Base-by-base conservation (phyloP, 2,329 filamentous ascomycete species). In the Cercospora zeina region DNA sequence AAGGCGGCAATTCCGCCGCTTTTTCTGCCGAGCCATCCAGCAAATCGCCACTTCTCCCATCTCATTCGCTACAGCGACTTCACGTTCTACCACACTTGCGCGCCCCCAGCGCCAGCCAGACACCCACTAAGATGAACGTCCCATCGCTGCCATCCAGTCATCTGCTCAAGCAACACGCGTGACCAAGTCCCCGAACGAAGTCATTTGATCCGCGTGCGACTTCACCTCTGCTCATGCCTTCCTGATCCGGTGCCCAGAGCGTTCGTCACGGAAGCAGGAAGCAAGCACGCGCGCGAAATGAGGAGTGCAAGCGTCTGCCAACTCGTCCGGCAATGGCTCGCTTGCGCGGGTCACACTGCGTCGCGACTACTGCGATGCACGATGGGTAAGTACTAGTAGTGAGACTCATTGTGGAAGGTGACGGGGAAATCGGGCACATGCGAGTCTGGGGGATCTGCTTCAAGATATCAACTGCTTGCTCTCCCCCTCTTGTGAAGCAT, bases 61-160 rank as follows among this genome's bases (percentile, higher is more conserved):
- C 50, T 60, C 58, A 60, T 60, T 54, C 57, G 49, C 58, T 60
- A 21, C 49, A 0, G 4, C 21, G n/a, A 34, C 34, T 7, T 47
- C 34, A 19, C 30, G 6, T 33, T 57, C 54, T 30, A 58, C 53
- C 58, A 50, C 39, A 55, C 27, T 27, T 50, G 11, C 49, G 11
- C 50, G 50, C 49, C 37, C 47, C 53, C 54, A 59, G 55, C 64
- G 61, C 45, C 62, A 50, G 49, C n/a, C 36, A n/a, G 47, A 59
- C n/a, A n/a, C 19, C 33, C 51, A 16, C 54, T 56, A 59, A 67
- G 37, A 64, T 65, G 62, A 63, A 11, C 13, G 14, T 34, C 54
- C 62, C 30, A 49, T 54, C 39, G 39, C 57, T 60, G 27, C 60
- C 34, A 54, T 45, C 65, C 65, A 67, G 49, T 64, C 33, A 49